These are phyloP conservation scores for Boletus edulis DNA, from an alignment of 768 basidiomycete species.

Conservation along the genomic window DNA sequence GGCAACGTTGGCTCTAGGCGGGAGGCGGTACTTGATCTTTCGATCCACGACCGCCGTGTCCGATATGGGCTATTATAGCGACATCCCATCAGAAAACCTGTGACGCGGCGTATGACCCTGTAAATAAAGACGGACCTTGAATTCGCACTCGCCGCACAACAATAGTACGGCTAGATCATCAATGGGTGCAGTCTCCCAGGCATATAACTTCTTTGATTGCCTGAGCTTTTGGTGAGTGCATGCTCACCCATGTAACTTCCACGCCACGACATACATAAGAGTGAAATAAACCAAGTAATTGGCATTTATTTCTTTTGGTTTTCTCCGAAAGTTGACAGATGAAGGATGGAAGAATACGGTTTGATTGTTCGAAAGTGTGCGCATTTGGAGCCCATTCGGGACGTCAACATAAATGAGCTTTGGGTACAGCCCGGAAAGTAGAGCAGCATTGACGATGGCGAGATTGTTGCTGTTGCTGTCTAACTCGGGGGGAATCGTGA, in stretches of 20 bases:
- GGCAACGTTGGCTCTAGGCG: conserved; percentile 73
- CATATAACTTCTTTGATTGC: conserved; percentile 92
- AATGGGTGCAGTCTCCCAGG: conserved; percentile 89
- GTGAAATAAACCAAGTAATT: conserved; percentile 85
- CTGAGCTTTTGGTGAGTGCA: conserved; percentile 39
- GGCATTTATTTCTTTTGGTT: conserved; percentile 64
- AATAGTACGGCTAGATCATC: conserved; percentile 81
- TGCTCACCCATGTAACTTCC: background rate
- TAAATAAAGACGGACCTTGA: conserved; percentile 55
- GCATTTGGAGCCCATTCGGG: conserved; percentile 53
- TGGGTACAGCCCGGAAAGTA: conserved; percentile 87
- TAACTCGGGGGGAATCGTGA: conserved; percentile 66
- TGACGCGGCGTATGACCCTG: background rate
- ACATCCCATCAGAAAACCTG: conserved; percentile 2
- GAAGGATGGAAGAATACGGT: conserved; percentile 81
- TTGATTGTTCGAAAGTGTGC: conserved; percentile 82
- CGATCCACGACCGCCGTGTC: conserved; percentile 77
- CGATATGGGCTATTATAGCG: conserved; percentile 64
- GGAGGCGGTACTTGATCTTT: conserved; percentile 71
- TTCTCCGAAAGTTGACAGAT: conserved; percentile 82
- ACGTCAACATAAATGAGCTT: conserved; percentile 78
- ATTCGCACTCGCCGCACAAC: conserved; percentile 87
- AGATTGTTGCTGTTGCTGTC: conserved; percentile 67
- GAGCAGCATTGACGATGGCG: conserved; percentile 71
- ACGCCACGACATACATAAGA: conserved; percentile 57